Percentiles rank a stretch among this genome's conserved stretches.
Conservation (phyloP, 2,329 filamentous ascomycete species). For the Botryotinia globosa region DNA sequence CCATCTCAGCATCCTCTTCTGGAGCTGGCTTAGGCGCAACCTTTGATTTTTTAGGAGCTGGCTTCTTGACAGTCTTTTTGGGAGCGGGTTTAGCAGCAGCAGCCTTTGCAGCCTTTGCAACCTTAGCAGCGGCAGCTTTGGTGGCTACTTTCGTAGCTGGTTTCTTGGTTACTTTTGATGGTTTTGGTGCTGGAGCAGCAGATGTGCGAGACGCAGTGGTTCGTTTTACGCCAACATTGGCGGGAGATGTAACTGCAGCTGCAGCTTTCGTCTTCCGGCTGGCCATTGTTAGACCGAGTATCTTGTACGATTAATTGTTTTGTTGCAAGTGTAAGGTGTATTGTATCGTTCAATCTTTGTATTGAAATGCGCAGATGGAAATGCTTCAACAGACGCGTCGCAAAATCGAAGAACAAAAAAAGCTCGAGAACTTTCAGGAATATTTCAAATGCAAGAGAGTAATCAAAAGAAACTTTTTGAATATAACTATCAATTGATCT, state of each 20-base stretch:
- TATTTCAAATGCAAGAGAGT: not conserved
- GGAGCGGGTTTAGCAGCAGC: not conserved
- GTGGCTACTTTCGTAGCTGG: not conserved
- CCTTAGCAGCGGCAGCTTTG: not conserved
- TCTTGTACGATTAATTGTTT: not conserved
- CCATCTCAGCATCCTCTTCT: not conserved
- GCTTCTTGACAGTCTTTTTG: not conserved
- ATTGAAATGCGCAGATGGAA: not conserved
- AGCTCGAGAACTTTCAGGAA: slow-evolving; percentile 3
- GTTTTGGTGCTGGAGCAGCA: not conserved
- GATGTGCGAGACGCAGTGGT: not conserved
- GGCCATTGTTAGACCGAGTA: not conserved
- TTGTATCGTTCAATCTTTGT: not conserved
- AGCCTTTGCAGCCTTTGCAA: not conserved
- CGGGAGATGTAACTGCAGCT: not conserved
- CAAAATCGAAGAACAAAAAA: not conserved
- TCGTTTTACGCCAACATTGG: slow-evolving; percentile 12
- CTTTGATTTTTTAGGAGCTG: not conserved
- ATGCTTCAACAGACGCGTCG: slow-evolving; percentile 1
- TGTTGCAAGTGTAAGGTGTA: not conserved
- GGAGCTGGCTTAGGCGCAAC: not conserved
- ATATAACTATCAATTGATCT: not conserved
- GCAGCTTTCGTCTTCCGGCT: not conserved
- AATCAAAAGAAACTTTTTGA: not conserved
- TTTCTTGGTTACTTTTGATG: not conserved